Evolutionary conservation across 177 flowering plant species (phyloP), one percentile per base, ranked within the genome.

Genomic region (Vitis hybrid): DNA sequence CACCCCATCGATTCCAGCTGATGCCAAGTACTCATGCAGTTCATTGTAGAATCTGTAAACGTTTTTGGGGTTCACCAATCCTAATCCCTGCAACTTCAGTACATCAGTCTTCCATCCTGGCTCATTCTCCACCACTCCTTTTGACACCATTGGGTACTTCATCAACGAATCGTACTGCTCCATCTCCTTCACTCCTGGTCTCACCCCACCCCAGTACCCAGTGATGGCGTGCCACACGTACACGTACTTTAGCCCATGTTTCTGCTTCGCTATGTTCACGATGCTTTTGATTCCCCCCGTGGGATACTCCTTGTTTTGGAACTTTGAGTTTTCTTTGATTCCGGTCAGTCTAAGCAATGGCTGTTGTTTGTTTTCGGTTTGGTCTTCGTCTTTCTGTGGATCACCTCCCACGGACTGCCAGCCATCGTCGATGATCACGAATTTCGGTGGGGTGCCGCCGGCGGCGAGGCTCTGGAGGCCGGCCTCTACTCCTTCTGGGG

Each of bases 131-230:
- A 75, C 55, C 68, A 89, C 91, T 2, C 97, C 93, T 0, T 78
- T 78, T 1, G 90, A 82, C 55, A 82, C 75, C 57, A 10, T 49
- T 34, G 97, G 91, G 70, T 80, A 87, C 77, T 71, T 79, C 71
- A 91, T 79, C 73, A 52, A 66, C 48, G 98, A 82, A 50, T 75
- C 86, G 66, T 89, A 94, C 40, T 81, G 75, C 73, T 88, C 88
- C 80, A 82, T 80, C 49, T 74, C 85, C 60, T 81, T 76, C 23
- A 74, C 81, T 1, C 84, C 91, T 0, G 95, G 90, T 0, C 78
- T 76, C 15, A 94, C 92, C 34, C 98, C 98, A 2, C 97, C 98
- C 98, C 98, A 94, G 70, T 94, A 94, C 17, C 98, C 98, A 0
- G 85, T 83, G 12, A 94, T 87, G 19, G 98, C 98, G 64, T 93